Evolutionary conservation across 441 rosid genomes (phyloP), one percentile per base, ranked within the genome.

Genomic region (Adansonia rubrostipa): DNA sequence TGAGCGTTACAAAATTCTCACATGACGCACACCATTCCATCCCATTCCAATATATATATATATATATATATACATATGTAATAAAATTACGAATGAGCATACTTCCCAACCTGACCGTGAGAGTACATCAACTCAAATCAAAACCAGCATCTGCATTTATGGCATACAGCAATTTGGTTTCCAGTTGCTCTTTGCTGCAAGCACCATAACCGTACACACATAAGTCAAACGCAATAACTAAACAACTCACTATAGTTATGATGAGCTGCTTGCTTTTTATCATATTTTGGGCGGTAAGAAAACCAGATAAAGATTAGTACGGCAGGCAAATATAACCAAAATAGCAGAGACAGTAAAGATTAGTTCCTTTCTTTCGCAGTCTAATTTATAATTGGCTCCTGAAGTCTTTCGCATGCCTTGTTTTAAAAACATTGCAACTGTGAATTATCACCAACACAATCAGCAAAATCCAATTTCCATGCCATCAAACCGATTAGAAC

Each of bases 81-180:
- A 36, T 5, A 36, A 11, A 50, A 3, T 33, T 47, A 22, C n/a
- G 0, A 17, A 45, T 62, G 44, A 19, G 42, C 7, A 40, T 13
- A 53, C 8, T 5, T 20, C 48, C 33, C 69, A 54, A 56, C 76
- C 44, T 53, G 11, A 33, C 11, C 42, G 4, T 3, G 24, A 36
- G n/a, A 76, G 73, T 62, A 80, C 76, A 85, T 92, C 86, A 96
- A 81, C 99, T 96, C 87, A 96, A 84, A 89, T 96, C 98, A 82
- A 96, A 96, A 78, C 99, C 99, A 11, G 99, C 99, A 60, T 94
- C 99, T 33, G 99, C 96, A 80, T 86, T 94, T 85, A 96, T 94
- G 61, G 99, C 95, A 72, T 96, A 96, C 64, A 94, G 89, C 89
- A 96, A 77, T 82, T 96, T 96, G 67, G 87, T 84, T 81, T 89